Conservation (phyloP, 108 stramenopile genomes). For the Phaeodactylum tricornutum region DNA sequence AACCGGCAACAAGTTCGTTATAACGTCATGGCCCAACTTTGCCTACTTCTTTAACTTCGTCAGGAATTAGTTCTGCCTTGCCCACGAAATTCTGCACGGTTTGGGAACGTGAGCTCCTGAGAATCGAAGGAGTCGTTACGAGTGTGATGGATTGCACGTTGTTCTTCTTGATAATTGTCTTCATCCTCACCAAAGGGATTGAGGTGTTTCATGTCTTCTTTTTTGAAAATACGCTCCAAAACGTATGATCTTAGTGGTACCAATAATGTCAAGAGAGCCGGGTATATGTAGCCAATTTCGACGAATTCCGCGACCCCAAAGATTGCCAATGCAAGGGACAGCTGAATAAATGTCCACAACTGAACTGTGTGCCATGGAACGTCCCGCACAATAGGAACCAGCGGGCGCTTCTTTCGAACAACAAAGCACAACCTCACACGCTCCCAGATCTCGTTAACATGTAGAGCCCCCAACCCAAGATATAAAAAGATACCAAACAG, state of each 20-base stretch:
- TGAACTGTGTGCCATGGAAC: slow-evolving; percentile 34
- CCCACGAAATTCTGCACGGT: too few relatives aligned
- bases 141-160: too few relatives aligned
- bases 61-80: too few relatives aligned
- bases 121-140: too few relatives aligned
- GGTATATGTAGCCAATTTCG: slow-evolving; percentile 18
- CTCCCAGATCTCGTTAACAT: slow-evolving; percentile 81
- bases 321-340: slow-evolving; percentile 28
- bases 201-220: slow-evolving; percentile 22
- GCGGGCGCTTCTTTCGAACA: slow-evolving; percentile 41
- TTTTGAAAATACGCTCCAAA: slow-evolving; percentile 12
- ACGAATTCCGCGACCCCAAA: slow-evolving; percentile 27
- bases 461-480: slow-evolving; percentile 64
- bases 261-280: slow-evolving; percentile 20
- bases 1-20: too few relatives aligned
- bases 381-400: slow-evolving; percentile 35
- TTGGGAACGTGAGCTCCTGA: too few relatives aligned
- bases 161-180: slow-evolving; percentile 22
- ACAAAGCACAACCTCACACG: slow-evolving; percentile 43
- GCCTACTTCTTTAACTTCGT: too few relatives aligned
- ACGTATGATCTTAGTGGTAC: slow-evolving; percentile 32
- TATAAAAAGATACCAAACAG: slow-evolving; percentile 82
- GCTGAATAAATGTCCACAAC: slow-evolving; percentile 66
- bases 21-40: too few relatives aligned
- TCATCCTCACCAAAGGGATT: slow-evolving; percentile 28